A percentile compares a stretch with the other conserved stretches of the same genome.
These are phyloP conservation scores for Prunus davidiana DNA, from an alignment of 306 rosid genomes.

Conservation along the genomic window DNA sequence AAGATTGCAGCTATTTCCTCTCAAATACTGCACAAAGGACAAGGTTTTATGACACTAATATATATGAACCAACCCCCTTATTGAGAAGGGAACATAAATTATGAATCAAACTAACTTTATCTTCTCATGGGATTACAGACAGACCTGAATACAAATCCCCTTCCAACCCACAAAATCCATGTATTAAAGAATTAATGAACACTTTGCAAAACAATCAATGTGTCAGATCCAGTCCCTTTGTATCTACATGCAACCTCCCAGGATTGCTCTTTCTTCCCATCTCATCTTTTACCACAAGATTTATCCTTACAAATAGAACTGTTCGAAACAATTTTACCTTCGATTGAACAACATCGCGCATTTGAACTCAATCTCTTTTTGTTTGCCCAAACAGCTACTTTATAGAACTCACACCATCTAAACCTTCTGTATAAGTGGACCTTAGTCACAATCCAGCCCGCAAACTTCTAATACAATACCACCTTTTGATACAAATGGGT, in stretches of 20 bases:
- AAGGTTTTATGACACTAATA: conserved; percentile 11
- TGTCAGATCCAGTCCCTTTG: conserved; percentile 30
- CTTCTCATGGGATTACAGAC: conserved; percentile 24
- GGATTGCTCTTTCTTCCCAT: neutral
- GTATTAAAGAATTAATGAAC: conserved; percentile 37
- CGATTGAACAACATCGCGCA: conserved; percentile 1
- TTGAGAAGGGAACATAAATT: conserved; percentile 23
- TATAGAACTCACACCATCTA: conserved; percentile 25
- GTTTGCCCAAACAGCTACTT: conserved; percentile 20
- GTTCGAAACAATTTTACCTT: conserved; percentile 11
- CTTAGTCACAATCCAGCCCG: conserved; percentile 72
- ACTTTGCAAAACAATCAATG: conserved; percentile 31
- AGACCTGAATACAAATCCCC: conserved; percentile 26
- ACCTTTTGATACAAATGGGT: conserved; percentile 64
- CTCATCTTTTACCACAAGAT: neutral
- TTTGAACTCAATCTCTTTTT: neutral
- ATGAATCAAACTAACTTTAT: conserved; percentile 24
- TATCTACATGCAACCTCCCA: conserved; percentile 44
- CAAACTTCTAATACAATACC: conserved; percentile 75
- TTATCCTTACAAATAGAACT: neutral
- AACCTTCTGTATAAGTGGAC: conserved; percentile 17
- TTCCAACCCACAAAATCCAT: conserved; percentile 24
- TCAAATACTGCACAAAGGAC: conserved; percentile 4
- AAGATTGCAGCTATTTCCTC: neutral
- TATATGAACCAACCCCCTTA: conserved; percentile 24